Percentiles rank a stretch among this genome's conserved stretches.
phyloP scores from a whole-genome alignment of 2,329 filamentous ascomycete species.

The Epichloe gansuensis region DNA sequence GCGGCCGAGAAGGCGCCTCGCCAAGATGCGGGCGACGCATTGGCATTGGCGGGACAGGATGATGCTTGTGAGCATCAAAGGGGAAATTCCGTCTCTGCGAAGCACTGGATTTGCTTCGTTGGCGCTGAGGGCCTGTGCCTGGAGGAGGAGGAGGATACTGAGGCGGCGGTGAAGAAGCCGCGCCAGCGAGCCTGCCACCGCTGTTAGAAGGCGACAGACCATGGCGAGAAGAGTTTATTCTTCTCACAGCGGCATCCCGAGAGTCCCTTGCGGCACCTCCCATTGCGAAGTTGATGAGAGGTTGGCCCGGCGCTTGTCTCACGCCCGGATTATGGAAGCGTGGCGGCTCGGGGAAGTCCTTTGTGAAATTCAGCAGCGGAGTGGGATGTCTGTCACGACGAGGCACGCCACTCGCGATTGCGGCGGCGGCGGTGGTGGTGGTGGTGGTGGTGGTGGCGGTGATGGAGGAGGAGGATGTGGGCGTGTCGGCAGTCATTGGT shows the following conservation, averaged over 20 bases:
- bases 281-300: constrained; percentile 34
- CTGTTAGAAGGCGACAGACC: constrained; percentile 3
- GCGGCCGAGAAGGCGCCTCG: constrained; percentile 2
- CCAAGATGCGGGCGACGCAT: constrained; percentile 11
- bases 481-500: constrained; percentile 15
- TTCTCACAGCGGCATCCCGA: constrained; percentile 3
- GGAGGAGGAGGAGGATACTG: constrained; percentile 11
- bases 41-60: constrained; percentile 16
- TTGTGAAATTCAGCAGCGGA: constrained; percentile 53
- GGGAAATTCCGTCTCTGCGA: constrained; percentile 3
- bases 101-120: not conserved
- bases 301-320: constrained; percentile 23
- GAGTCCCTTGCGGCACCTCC: constrained; percentile 11
- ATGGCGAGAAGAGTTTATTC: constrained; percentile 4
- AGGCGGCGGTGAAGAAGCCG: constrained; percentile 12
- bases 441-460: not conserved
- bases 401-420: not conserved
- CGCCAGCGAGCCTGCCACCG: not conserved
- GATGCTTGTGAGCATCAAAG: constrained; percentile 3
- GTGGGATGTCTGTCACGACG: constrained; percentile 28
- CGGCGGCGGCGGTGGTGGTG: not conserved
- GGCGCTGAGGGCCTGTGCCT: not conserved
- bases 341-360: constrained; percentile 50
- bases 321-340: constrained; percentile 34
- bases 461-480: not conserved